These are phyloP conservation scores for Pisolithus albus DNA, from an alignment of 768 basidiomycete species.

Conservation along the genomic window DNA sequence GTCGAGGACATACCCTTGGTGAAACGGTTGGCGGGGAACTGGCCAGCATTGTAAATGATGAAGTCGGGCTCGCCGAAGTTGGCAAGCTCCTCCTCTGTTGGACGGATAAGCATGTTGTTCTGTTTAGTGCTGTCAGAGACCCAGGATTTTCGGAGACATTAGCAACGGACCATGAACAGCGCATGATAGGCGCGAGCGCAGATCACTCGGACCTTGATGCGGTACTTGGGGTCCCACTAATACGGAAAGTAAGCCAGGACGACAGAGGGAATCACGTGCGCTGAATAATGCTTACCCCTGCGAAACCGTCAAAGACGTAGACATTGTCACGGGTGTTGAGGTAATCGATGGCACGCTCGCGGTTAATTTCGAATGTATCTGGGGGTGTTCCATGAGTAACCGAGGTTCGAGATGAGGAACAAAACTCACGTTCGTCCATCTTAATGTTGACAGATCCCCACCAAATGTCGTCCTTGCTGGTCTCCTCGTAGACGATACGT, in stretches of 20 bases:
- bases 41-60: conserved; percentile 99
- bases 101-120: conserved; percentile 99
- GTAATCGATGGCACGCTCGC: conserved; percentile 98
- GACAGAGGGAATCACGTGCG: not conserved
- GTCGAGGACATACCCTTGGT: conserved; percentile 99
- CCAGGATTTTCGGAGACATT: conserved; percentile 6
- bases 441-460: conserved; percentile 99
- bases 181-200: conserved; percentile 98
- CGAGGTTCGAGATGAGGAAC: not conserved
- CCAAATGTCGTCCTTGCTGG: conserved; percentile 96
- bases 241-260: not conserved
- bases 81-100: conserved; percentile 88
- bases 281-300: conserved; percentile 52
- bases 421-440: conserved; percentile 82
- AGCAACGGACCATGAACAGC: conserved; percentile 81
- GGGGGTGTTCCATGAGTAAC: conserved; percentile 4
- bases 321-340: conserved; percentile 98
- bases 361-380: conserved; percentile 99
- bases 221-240: conserved; percentile 97
- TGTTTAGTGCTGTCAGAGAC: conserved; percentile 24
- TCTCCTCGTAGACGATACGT: conserved; percentile 97
- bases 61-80: conserved; percentile 98
- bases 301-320: conserved; percentile 94
- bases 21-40: conserved; percentile 99
- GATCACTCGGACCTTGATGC: conserved; percentile 99